Percentiles rank a stretch among this genome's conserved stretches.
Evolutionary conservation across 306 rosid species (phyloP).

Genomic region (Acacia confusa): DNA sequence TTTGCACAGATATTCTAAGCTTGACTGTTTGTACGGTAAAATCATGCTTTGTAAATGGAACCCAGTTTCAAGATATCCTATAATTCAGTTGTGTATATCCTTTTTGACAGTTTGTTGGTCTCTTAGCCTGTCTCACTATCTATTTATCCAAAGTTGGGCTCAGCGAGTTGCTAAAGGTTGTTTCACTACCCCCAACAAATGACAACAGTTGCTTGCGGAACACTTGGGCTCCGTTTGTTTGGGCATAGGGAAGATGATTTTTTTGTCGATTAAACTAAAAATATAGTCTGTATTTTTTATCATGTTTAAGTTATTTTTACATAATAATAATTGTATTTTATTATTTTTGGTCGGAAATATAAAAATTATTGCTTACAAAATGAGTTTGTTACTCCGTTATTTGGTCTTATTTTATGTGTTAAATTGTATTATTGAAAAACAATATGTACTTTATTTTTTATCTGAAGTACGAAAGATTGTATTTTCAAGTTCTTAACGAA

Average conservation of each 20-base stretch:
- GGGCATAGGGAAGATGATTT: not conserved
- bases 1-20: slow-evolving; percentile 19
- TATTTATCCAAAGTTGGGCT: not conserved
- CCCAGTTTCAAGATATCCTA: slow-evolving; percentile 13
- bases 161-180: not conserved
- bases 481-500: not conserved
- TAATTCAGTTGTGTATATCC: slow-evolving; percentile 36
- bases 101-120: not conserved
- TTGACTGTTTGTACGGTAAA: slow-evolving; percentile 19
- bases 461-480: not conserved
- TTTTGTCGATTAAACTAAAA: not conserved
- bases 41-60: slow-evolving; percentile 37
- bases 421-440: not conserved
- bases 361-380: not conserved
- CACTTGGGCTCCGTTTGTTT: not conserved
- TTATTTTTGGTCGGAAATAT: not conserved
- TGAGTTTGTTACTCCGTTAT: not conserved
- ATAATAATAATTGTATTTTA: not conserved
- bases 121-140: not conserved
- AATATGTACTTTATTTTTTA: not conserved
- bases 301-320: not conserved
- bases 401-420: not conserved
- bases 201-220: too few relatives aligned
- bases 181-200: not conserved
- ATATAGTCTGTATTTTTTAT: not conserved